These are phyloP conservation scores for Vaccinium macrocarpon DNA, from an alignment of 148 eudicot genomes.

Conservation along the genomic window DNA sequence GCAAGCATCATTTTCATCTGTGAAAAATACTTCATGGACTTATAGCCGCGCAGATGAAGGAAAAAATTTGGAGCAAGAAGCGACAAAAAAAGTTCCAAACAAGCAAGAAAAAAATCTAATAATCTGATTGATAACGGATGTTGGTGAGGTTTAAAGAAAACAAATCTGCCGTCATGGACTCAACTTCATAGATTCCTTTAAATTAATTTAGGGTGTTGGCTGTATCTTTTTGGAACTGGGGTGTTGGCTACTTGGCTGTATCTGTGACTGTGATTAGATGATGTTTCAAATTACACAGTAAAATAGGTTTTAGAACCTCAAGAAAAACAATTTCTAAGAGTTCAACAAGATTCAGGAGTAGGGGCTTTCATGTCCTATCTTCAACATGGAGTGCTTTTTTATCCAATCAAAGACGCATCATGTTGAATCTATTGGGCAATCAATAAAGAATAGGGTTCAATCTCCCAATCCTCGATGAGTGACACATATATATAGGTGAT, in stretches of 20 bases:
- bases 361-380: background rate
- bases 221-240: background rate
- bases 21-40: background rate
- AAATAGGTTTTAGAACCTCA: background rate
- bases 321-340: background rate
- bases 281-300: background rate
- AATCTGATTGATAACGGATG: background rate
- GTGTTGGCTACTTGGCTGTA: background rate
- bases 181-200: background rate
- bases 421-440: background rate
- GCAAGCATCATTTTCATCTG: background rate
- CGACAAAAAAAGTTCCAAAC: background rate
- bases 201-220: background rate
- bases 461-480: background rate
- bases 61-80: background rate
- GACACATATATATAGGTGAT: background rate
- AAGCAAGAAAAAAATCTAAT: background rate
- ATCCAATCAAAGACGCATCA: background rate
- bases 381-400: background rate
- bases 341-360: background rate
- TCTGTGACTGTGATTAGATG: background rate
- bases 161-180: background rate
- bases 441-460: background rate
- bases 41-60: no score
- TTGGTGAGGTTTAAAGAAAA: background rate